Base-by-base conservation (phyloP, 768 basidiomycete species). In the Podaxis sp. region DNA sequence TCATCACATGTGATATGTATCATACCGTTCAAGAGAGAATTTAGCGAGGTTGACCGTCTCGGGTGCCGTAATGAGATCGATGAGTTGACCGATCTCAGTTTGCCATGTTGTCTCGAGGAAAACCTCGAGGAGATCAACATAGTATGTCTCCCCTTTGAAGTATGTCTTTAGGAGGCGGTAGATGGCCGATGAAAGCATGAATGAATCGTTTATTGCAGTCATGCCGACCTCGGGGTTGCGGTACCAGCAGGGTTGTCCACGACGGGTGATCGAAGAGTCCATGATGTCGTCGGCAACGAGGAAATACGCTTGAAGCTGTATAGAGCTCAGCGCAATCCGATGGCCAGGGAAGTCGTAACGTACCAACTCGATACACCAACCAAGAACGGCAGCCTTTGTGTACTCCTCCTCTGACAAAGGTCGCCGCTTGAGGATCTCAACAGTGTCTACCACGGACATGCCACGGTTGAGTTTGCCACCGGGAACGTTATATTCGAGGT, bases 231-330 rank as follows among this genome's bases (percentile, higher is more conserved):
- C 69, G 2, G 78, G 78, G 24, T 78, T 68, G 62, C 81, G 84
- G 79, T 96, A 98, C 93, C 93, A 99, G 78, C 96, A 99, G 2
- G 95, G 91, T 75, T 97, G 96, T 3, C 90, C 89, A 7, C 96
- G 89, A 28, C 96, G 90, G 11, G 96, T 98, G 68, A 99, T 89
- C 52, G 91, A 93, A 20, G 83, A 74, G 72, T 99, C 96, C 97
- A 99, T 99, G 70, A 99, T 95, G 75, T 99, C 96, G 76, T 99
- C 94, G 3, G 93, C 85, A 61, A 97, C 94, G 60, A 99, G 87
- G 88, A 99, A 98, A 77, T 90, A 97, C 0, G 95, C 95, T 88
- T 99, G 96, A 7, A 99, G 85, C 94, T 96, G n/a, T 22, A n/a
- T 20, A n/a, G 15, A 15, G 28, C 8, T 33, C 17, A 12, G 11